Base-by-base conservation (phyloP, 352 stramenopile species). In the Phytophthora nicotianae region DNA sequence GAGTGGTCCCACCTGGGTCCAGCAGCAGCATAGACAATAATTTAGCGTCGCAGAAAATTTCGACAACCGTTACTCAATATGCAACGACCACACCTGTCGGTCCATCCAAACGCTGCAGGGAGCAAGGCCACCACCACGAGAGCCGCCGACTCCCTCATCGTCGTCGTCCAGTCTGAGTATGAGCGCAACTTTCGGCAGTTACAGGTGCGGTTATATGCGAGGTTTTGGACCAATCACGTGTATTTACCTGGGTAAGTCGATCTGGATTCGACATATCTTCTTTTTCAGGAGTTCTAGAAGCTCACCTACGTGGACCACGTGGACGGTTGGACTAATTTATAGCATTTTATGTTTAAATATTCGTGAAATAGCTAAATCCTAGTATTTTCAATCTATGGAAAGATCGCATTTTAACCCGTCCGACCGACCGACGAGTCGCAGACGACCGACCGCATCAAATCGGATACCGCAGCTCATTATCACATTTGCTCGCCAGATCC, bases 1-100 rank as follows among this genome's bases (percentile, higher is more conserved):
- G 82, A 87, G 60, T 89, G 76, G 59, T 93, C 77, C 86, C 86
- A 95, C 46, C 86, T 91, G 16, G 6, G 20, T 43, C 37, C 16
- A 5, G 40, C 9, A 46, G 19, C 26, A 50, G n/a, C 24, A 40
- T 43, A 11, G 29, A 35, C 17, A 64, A 48, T 29, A 41, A 27
- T 7, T 26, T 21, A 20, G 17, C 20, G 43, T 7, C 21, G 27
- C 35, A 62, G 33, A 17, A 54, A 14, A 24, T 19, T n/a, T 41
- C 16, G 16, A 13, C 19, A 13, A 24, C 1, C 11, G 8, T 40
- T 19, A 19, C 20, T 24, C 8, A 56, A 33, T 23, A 16, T 40
- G 17, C n/a, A 54, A 13, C 7, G 14, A 24, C 24, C 45, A n/a
- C 38, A 90, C 79, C 67, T 80, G 40, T 81, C 71, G 14, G 79